Evolutionary conservation across 2,329 filamentous ascomycete genomes (phyloP).

Genomic region (Colletotrichum gigasporum): DNA sequence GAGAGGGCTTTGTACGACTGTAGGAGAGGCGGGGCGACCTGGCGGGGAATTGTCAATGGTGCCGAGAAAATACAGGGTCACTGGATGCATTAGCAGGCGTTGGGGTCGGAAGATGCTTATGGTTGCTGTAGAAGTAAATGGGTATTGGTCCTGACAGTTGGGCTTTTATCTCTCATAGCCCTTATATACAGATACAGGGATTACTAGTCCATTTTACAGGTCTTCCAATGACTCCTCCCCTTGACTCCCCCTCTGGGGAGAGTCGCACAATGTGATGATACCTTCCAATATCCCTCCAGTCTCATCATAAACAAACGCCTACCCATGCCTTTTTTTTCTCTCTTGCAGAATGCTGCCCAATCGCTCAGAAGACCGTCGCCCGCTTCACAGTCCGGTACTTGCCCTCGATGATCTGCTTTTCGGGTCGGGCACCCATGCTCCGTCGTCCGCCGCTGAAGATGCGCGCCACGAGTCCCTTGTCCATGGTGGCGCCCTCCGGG

Average conservation of each 20-base stretch:
- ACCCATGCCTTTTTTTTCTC: neutral
- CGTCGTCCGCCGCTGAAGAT: slow-evolving; percentile 24
- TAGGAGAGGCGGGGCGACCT: neutral
- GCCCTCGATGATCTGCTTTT: slow-evolving; percentile 20
- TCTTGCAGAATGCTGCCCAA: slow-evolving; percentile 7
- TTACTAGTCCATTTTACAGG: neutral
- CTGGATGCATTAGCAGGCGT: slow-evolving; percentile 33
- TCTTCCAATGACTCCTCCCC: neutral
- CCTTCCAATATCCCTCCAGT: neutral
- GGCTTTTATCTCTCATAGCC: slow-evolving; percentile 23
- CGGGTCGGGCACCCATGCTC: slow-evolving; percentile 5
- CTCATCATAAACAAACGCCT: neutral
- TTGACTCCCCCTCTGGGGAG: neutral
- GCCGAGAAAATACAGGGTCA: neutral
- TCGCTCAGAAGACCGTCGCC: too few relatives aligned
- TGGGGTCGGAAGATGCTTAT: slow-evolving; percentile 21
- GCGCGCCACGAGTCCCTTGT: slow-evolving; percentile 23
- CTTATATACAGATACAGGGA: neutral
- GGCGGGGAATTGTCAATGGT: neutral
- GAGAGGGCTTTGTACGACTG: neutral
- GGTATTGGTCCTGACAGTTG: slow-evolving; percentile 20
- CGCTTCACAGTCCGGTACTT: slow-evolving; percentile 27
- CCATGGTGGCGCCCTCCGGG: slow-evolving; percentile 43
- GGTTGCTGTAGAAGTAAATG: slow-evolving; percentile 23
- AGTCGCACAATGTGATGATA: slow-evolving; percentile 2